These are phyloP conservation scores for Dactylellina drechsleri DNA, from an alignment of 2,329 filamentous ascomycete genomes.

Conservation along the genomic window DNA sequence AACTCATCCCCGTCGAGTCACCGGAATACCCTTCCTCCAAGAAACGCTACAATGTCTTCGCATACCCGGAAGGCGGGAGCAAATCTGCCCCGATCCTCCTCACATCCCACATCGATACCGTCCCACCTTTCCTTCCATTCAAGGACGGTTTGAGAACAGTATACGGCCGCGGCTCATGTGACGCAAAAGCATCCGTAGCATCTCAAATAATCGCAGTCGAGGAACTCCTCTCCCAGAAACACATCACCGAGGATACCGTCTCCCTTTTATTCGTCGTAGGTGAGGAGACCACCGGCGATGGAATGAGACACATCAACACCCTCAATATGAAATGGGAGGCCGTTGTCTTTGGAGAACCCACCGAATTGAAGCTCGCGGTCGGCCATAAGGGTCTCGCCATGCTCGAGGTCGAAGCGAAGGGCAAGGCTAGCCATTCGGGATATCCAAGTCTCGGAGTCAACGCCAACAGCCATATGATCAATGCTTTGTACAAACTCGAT, in stretches of 20 bases:
- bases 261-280: slow-evolving; percentile 78
- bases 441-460: slow-evolving; percentile 90
- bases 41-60: slow-evolving; percentile 78
- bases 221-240: slow-evolving; percentile 64
- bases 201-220: slow-evolving; percentile 77
- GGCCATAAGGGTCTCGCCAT: slow-evolving; percentile 88
- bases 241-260: slow-evolving; percentile 64
- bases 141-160: slow-evolving; percentile 66
- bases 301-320: slow-evolving; percentile 72
- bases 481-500: slow-evolving; percentile 74
- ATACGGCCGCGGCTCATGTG: slow-evolving; percentile 78
- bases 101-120: slow-evolving; percentile 83
- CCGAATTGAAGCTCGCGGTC: slow-evolving; percentile 83
- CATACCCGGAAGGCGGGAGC: slow-evolving; percentile 67
- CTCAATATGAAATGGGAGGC: slow-evolving; percentile 70
- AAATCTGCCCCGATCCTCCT: slow-evolving; percentile 72
- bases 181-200: slow-evolving; percentile 76
- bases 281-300: slow-evolving; percentile 82
- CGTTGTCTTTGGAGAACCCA: slow-evolving; percentile 92
- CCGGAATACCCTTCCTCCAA: slow-evolving; percentile 56
- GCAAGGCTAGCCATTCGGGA: slow-evolving; percentile 85
- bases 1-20: slow-evolving; percentile 66
- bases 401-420: slow-evolving; percentile 74
- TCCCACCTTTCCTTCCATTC: slow-evolving; percentile 78
- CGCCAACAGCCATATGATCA: slow-evolving; percentile 82